Conservation (phyloP, 495 filamentous ascomycete genomes). For the Penicillium desertorum region DNA sequence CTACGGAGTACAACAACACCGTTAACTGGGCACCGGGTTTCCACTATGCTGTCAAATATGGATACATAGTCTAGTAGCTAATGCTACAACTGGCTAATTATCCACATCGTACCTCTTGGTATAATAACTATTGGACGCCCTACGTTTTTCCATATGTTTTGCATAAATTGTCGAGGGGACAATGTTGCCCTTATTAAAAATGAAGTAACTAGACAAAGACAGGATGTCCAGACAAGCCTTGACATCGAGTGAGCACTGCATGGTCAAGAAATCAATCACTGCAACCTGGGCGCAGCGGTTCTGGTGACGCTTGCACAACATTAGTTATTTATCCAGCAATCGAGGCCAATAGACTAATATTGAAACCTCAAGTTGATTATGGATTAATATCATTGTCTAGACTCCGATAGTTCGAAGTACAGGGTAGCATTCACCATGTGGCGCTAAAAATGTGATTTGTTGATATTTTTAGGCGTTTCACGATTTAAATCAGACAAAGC, state of each 20-base stretch:
- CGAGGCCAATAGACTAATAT: background rate
- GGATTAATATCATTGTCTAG: background rate
- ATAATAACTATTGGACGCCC: background rate
- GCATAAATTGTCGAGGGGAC: background rate
- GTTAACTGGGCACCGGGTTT: too few species aligned
- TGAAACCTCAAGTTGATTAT: background rate
- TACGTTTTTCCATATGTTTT: background rate
- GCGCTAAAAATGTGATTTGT: background rate
- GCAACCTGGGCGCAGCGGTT: background rate
- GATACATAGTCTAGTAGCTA: too few species aligned
- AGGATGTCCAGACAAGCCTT: background rate
- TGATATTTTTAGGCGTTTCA: constrained; percentile 12
- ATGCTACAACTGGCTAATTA: too few species aligned
- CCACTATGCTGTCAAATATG: too few species aligned
- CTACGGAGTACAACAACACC: too few species aligned
- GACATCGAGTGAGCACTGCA: background rate
- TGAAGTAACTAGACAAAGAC: background rate
- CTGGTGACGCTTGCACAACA: background rate
- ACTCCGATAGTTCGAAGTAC: background rate
- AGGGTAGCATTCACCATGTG: constrained; percentile 1
- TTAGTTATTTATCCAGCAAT: background rate
- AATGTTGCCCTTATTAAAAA: background rate
- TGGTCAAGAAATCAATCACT: background rate
- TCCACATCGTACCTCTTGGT: too few species aligned
- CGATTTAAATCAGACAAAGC: constrained; percentile 1